A percentile compares a stretch with the other conserved stretches of the same genome.
phyloP scores from a whole-genome alignment of 2,329 filamentous ascomycete genomes.

The Drechslerella stenobrocha region DNA sequence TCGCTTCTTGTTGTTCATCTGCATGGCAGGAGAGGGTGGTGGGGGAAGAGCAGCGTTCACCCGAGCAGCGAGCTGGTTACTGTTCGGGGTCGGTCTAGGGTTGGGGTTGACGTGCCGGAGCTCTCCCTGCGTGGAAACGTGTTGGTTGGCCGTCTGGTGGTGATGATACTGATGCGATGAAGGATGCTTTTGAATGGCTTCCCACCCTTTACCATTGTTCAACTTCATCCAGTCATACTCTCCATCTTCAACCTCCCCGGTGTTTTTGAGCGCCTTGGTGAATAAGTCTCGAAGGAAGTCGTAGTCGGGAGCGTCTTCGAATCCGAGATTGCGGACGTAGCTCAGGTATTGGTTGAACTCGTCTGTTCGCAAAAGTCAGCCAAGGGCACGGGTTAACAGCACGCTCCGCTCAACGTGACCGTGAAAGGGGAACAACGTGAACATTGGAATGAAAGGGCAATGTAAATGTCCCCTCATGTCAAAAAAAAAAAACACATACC shows the following conservation, averaged over 20 bases:
- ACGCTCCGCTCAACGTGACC: too few species aligned
- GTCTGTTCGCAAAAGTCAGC: conserved; percentile 59
- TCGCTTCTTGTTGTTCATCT: conserved; percentile 73
- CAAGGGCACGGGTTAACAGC: not conserved
- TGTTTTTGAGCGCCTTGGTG: conserved; percentile 91
- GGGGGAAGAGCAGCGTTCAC: conserved; percentile 94
- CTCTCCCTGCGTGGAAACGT: conserved; percentile 57
- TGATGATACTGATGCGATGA: conserved; percentile 66
- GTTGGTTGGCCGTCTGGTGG: conserved; percentile 60
- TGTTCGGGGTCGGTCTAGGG: conserved; percentile 66
- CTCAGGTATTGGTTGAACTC: conserved; percentile 98
- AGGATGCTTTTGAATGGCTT: conserved; percentile 71
- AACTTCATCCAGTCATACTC: conserved; percentile 99
- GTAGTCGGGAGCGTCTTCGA: conserved; percentile 98
- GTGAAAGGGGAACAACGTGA: too few species aligned
- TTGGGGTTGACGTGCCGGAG: conserved; percentile 55
- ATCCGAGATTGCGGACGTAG: conserved; percentile 95
- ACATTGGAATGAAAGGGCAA: too few species aligned
- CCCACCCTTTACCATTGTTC: conserved; percentile 90
- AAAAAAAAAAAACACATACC: conserved; percentile 57
- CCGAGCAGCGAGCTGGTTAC: conserved; percentile 70
- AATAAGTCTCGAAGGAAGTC: conserved; percentile 96
- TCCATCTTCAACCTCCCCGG: conserved; percentile 91
- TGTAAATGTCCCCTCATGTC: too few species aligned
- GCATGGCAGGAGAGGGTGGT: conserved; percentile 82